Conservation (phyloP, 208 protist species). For the Trypanosomatidae sp. region DNA sequence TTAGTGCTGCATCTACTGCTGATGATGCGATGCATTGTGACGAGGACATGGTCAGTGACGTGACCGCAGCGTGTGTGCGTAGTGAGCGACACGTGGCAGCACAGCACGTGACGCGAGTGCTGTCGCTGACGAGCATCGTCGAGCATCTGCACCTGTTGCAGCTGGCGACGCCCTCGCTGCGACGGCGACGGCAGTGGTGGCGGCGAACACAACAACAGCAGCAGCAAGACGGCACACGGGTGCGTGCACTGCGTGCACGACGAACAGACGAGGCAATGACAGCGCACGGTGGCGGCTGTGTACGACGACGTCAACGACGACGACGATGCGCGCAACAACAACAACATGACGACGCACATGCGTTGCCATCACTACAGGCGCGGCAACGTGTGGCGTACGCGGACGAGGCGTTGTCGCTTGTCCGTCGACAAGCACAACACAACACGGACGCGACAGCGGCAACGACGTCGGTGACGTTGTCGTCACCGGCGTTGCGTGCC, state of each 20-base stretch:
- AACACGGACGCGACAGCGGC: too few relatives aligned
- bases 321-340: background rate
- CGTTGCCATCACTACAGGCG: too few relatives aligned
- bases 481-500: too few relatives aligned
- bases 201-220: background rate
- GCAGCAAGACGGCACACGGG: background rate
- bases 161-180: background rate
- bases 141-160: constrained; percentile 16
- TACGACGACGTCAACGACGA: background rate
- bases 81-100: background rate
- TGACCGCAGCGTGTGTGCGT: background rate
- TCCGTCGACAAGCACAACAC: too few relatives aligned
- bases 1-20: background rate
- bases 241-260: background rate
- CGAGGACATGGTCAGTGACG: background rate
- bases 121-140: constrained; percentile 8
- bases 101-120: background rate
- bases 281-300: background rate
- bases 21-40: background rate
- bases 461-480: too few relatives aligned
- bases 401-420: too few relatives aligned
- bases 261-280: background rate
- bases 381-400: too few relatives aligned
- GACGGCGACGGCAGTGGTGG: background rate
- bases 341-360: too few relatives aligned